Base-by-base conservation (phyloP, 106 monocot species). In the Hemerocallis citrina region DNA sequence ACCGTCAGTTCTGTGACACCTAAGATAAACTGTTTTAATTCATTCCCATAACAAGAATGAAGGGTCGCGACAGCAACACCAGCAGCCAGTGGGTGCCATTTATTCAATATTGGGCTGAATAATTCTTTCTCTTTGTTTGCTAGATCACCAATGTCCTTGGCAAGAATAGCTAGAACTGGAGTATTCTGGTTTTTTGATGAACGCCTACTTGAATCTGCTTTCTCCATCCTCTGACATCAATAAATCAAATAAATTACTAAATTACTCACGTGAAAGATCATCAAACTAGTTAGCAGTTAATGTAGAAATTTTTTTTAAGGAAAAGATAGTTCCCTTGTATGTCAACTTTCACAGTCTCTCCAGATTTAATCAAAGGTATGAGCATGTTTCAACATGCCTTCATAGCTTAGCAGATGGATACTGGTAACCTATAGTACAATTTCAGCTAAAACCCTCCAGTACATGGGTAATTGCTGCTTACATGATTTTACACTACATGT, bases 61-160 rank as follows among this genome's bases (percentile, higher is more conserved):
- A 96, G 87, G 6, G 96, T 96, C 34, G 84, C 91, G 58, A 91
- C 86, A 54, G 96, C 96, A 77, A 96, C 91, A 56, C 96, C 96
- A 0, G 84, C 86, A 61, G 96, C 84, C 25, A 91, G 73, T 39
- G 96, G 90, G 75, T 96, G 96, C 86, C 90, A 96, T 59, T 62
- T 84, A 66, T 86, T 76, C 64, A 96, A 65, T 69, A 96, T 79
- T 67, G 96, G 91, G 40, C 81, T 96, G 71, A 81, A 96, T 20
- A 85, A 5, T 32, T 87, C 74, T 61, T 87, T 87, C 66, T 91
- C 91, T 68, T 81, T 91, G 72, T 55, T 81, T 62, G 96, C 96
- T 27, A 96, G 67, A 66, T 87, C 76, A 64, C 79, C 87, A 55
- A 81, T 96, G 57, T 91, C 91, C 64, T 74, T 84, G 36, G 96